Evolutionary conservation across 768 basidiomycete species (phyloP).

Genomic region (Boletus insuetus): DNA sequence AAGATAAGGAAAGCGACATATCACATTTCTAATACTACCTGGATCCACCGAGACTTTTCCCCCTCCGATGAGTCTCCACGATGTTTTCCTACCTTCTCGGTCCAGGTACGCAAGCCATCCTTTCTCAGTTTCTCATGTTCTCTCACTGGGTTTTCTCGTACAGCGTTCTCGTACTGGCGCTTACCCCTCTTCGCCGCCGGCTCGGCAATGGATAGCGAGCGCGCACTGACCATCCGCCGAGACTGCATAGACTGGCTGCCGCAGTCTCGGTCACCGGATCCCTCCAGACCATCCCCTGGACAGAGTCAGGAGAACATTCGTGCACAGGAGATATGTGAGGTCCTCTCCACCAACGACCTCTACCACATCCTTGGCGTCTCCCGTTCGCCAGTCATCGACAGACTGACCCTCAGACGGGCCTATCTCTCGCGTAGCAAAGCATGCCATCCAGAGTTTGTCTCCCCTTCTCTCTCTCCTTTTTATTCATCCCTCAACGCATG

Average conservation of each 20-base stretch:
- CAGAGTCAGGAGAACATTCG: conserved; percentile 9
- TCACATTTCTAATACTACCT: conserved; percentile 4
- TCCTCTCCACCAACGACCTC: conserved; percentile 63
- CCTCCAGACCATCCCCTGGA: neutral
- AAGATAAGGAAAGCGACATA: conserved; percentile 13
- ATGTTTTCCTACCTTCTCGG: conserved; percentile 34
- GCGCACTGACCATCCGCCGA: conserved; percentile 28
- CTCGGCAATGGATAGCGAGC: conserved; percentile 39
- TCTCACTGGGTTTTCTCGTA: conserved; percentile 1
- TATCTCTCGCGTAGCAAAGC: conserved; percentile 72
- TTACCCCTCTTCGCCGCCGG: conserved; percentile 55
- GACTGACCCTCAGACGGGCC: conserved; percentile 63
- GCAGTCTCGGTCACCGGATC: conserved; percentile 15
- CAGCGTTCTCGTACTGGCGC: conserved; percentile 63
- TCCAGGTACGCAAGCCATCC: conserved; percentile 21
- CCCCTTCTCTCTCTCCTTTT: neutral
- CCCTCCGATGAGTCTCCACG: conserved; percentile 10
- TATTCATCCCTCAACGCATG: neutral
- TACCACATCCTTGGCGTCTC: conserved; percentile 71
- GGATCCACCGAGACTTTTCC: conserved; percentile 5
- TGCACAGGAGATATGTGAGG: conserved; percentile 34
- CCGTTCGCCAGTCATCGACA: conserved; percentile 51
- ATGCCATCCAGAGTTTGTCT: conserved; percentile 83
- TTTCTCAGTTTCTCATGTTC: neutral
- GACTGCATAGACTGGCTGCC: conserved; percentile 30